Evolutionary conservation across 2,329 filamentous ascomycete species (phyloP).

Genomic region (Sclerotinia sclerotiorum): DNA sequence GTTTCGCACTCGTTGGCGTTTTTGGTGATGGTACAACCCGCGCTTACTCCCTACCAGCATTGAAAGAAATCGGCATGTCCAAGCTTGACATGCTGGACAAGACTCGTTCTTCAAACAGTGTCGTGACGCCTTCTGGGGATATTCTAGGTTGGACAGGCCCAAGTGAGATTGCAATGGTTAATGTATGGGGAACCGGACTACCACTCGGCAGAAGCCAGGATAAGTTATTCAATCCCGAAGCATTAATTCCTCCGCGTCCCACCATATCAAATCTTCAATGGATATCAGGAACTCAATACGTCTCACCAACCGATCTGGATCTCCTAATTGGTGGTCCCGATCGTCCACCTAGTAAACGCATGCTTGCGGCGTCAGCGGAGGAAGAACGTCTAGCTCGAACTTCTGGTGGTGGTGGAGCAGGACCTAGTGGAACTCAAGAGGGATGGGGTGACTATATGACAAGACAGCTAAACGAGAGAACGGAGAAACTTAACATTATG

Average conservation of each 20-base stretch:
- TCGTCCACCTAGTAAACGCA: slow-evolving; percentile 82
- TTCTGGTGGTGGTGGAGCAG: slow-evolving; percentile 42
- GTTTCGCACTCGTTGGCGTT: slow-evolving; percentile 76
- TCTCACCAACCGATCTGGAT: slow-evolving; percentile 85
- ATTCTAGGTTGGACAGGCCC: slow-evolving; percentile 87
- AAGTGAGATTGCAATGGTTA: slow-evolving; percentile 79
- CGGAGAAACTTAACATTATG: slow-evolving; percentile 80
- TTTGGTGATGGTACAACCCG: slow-evolving; percentile 81
- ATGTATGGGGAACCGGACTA: slow-evolving; percentile 77
- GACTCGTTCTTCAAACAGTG: slow-evolving; percentile 65
- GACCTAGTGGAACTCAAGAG: slow-evolving; percentile 47
- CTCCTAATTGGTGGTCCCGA: slow-evolving; percentile 86
- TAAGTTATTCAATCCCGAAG: slow-evolving; percentile 73
- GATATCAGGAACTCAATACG: slow-evolving; percentile 91
- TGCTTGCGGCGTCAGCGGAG: slow-evolving; percentile 75
- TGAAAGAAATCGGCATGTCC: slow-evolving; percentile 77
- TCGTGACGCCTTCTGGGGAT: slow-evolving; percentile 76
- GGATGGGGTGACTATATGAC: slow-evolving; percentile 79
- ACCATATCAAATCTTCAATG: slow-evolving; percentile 96
- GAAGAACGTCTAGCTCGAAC: slow-evolving; percentile 64
- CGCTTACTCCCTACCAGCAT: slow-evolving; percentile 80
- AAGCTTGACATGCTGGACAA: slow-evolving; percentile 71
- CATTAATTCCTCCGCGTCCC: slow-evolving; percentile 73
- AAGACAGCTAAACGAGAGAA: slow-evolving; percentile 83
- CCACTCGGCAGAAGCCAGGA: slow-evolving; percentile 65